phyloP scores from a whole-genome alignment of 2,329 filamentous ascomycete species.

The Chrysosporium queenslandicum region DNA sequence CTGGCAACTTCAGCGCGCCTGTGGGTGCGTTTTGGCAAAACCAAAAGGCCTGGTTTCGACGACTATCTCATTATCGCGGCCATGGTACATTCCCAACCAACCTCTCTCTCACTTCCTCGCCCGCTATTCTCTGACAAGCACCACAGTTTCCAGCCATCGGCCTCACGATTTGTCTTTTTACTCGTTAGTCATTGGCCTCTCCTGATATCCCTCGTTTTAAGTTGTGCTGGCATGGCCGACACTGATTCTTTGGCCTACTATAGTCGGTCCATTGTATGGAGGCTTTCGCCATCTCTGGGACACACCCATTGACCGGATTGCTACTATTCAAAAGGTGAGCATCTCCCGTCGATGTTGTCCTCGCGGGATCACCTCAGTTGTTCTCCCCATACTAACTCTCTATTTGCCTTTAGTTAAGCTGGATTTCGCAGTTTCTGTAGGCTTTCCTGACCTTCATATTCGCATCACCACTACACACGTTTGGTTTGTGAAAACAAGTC shows the following conservation, averaged over 20 bases:
- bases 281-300: conserved; percentile 10
- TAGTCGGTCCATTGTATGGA: conserved; percentile 2
- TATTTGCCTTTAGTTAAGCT: neutral
- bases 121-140: neutral
- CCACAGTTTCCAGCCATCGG: conserved; percentile 4
- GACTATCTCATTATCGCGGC: conserved; percentile 1
- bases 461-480: too few species aligned
- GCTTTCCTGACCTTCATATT: neutral
- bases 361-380: neutral
- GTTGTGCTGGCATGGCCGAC: too few species aligned
- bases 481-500: too few species aligned
- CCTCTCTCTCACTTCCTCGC: neutral
- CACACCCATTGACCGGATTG: neutral
- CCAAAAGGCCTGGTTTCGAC: conserved; percentile 4
- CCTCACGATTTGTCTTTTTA: neutral
- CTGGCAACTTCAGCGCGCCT: neutral
- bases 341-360: too few species aligned
- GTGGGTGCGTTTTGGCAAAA: neutral
- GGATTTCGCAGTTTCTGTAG: conserved; percentile 2
- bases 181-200: neutral
- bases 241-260: neutral
- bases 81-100: conserved; percentile 1
- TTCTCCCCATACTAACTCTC: neutral
- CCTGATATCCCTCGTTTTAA: neutral
- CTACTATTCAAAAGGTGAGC: conserved; percentile 2